Evolutionary conservation across 768 basidiomycete genomes (phyloP).

Genomic region (Pholiota molesta): DNA sequence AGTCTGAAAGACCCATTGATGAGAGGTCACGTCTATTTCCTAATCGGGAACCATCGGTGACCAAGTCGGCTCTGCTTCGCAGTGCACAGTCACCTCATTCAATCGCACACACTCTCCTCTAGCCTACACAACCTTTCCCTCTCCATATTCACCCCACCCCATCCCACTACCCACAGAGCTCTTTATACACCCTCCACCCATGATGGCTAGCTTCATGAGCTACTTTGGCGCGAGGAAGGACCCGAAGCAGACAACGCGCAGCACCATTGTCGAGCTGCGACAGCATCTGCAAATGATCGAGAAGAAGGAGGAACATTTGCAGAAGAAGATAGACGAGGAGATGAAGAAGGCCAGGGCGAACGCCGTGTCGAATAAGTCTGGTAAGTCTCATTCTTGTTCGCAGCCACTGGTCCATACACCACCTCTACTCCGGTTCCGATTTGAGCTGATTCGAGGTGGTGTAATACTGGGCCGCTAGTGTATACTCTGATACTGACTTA

Average conservation of each 20-base stretch:
- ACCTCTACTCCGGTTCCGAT: constrained; percentile 10
- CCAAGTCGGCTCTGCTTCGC: constrained; percentile 18
- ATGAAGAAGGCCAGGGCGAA: constrained; percentile 89
- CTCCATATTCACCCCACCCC: constrained; percentile 8
- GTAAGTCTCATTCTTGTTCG: constrained; percentile 51
- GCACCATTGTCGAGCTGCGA: constrained; percentile 91
- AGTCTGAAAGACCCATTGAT: neutral
- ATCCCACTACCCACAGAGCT: constrained; percentile 9
- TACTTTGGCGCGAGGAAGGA: constrained; percentile 85
- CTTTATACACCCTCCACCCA: constrained; percentile 27
- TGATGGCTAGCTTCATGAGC: constrained; percentile 83
- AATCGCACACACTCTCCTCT: constrained; percentile 13
- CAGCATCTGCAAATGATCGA: constrained; percentile 96
- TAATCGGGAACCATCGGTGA: constrained; percentile 42
- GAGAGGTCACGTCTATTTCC: constrained; percentile 29
- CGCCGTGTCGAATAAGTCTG: constrained; percentile 89
- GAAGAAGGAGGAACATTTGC: constrained; percentile 98
- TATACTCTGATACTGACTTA: neutral
- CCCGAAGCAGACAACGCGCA: constrained; percentile 82
- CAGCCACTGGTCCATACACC: constrained; percentile 3
- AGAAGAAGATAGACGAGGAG: constrained; percentile 97
- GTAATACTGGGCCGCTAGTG: neutral
- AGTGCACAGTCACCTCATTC: constrained; percentile 10
- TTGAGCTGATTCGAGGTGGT: neutral
- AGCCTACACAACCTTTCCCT: constrained; percentile 1